Evolutionary conservation across 257 asterid genomes (phyloP).

Genomic region (Ajuga chamaepitys): DNA sequence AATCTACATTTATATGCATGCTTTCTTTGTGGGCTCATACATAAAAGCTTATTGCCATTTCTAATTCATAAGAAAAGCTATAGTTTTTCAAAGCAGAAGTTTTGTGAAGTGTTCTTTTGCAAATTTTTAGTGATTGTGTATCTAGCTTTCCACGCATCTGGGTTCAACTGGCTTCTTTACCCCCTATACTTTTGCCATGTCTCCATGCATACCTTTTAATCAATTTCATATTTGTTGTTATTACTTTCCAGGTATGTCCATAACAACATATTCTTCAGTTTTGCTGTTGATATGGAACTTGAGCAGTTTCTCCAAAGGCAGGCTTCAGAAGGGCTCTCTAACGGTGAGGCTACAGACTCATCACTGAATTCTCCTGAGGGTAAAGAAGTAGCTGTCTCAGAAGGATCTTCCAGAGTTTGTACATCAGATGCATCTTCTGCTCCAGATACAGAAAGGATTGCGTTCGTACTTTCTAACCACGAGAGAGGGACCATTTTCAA

Average conservation of each 20-base stretch:
- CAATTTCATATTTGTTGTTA: constrained; percentile 13
- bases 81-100: not conserved
- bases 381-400: constrained; percentile 23
- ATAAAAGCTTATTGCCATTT: not conserved
- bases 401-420: constrained; percentile 23
- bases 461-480: no score
- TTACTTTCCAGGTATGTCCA: constrained; percentile 72
- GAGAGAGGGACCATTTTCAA: no score
- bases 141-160: not conserved
- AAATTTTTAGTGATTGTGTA: not conserved
- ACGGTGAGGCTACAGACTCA: constrained; percentile 30
- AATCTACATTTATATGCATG: not conserved
- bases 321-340: constrained; percentile 37
- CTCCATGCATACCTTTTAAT: not conserved
- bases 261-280: constrained; percentile 95
- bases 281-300: constrained; percentile 82
- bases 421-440: constrained; percentile 27
- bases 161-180: not conserved
- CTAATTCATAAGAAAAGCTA: not conserved
- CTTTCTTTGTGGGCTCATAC: not conserved
- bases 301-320: constrained; percentile 56
- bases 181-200: not conserved
- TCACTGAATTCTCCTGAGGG: constrained; percentile 31
- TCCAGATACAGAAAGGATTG: constrained; percentile 29
- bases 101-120: not conserved